These are phyloP conservation scores for Talaromyces funiculosus DNA, from an alignment of 2,329 filamentous ascomycete genomes.

Conservation along the genomic window DNA sequence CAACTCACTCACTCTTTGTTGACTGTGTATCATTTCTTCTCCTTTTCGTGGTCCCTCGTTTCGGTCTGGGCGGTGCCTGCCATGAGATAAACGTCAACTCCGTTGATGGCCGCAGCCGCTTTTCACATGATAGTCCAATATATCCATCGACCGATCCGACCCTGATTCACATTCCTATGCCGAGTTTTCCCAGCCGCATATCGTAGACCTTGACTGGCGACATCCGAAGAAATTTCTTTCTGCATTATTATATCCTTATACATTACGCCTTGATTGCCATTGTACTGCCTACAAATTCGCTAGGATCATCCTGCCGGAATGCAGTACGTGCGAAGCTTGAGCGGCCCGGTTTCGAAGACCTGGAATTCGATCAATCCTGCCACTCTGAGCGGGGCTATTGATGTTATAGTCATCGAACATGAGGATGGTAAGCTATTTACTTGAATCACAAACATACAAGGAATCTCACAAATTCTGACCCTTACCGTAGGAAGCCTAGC, in stretches of 20 bases:
- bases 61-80: not conserved
- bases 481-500: slow-evolving; percentile 55
- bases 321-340: slow-evolving; percentile 97
- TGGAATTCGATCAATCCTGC: slow-evolving; percentile 99
- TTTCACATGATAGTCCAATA: slow-evolving; percentile 9
- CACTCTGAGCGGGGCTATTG: slow-evolving; percentile 93
- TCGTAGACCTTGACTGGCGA: not conserved
- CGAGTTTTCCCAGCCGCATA: slow-evolving; percentile 12
- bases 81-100: slow-evolving; percentile 1
- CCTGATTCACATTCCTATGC: slow-evolving; percentile 8
- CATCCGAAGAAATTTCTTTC: not conserved
- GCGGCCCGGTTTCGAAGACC: slow-evolving; percentile 92
- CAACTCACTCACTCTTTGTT: not conserved
- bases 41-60: not conserved
- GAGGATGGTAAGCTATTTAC: slow-evolving; percentile 66
- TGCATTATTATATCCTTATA: slow-evolving; percentile 2
- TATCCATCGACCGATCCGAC: not conserved
- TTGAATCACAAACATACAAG: not conserved
- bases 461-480: slow-evolving; percentile 11
- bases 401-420: slow-evolving; percentile 96
- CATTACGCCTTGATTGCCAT: slow-evolving; percentile 9
- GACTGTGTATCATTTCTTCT: not conserved
- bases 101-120: not conserved
- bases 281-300: slow-evolving; percentile 11
- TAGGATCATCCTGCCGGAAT: slow-evolving; percentile 48